Percentiles rank a stretch among this genome's conserved stretches.
phyloP scores from a whole-genome alignment of 2,329 filamentous ascomycete species.

The Penicillium freii region DNA sequence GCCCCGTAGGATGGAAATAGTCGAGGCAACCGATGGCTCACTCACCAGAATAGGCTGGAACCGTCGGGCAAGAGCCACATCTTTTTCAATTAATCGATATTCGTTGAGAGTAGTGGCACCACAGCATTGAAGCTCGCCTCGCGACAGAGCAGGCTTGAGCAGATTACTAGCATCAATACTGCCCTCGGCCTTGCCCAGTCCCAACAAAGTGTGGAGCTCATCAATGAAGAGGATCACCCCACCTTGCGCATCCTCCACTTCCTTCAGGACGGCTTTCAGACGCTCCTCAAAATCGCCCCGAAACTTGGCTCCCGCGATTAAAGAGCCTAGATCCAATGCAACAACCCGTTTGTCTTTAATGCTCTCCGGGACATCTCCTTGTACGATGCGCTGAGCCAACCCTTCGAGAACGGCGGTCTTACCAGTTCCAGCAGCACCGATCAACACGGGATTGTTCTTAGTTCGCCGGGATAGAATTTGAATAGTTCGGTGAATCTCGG shows the following conservation, averaged over 20 bases:
- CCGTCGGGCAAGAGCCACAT: constrained; percentile 83
- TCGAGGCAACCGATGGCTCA: constrained; percentile 86
- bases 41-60: constrained; percentile 95
- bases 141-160: constrained; percentile 86
- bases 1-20: constrained; percentile 89
- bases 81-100: constrained; percentile 92
- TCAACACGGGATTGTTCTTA: constrained; percentile 95
- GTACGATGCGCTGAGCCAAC: constrained; percentile 82
- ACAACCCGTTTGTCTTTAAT: constrained; percentile 93
- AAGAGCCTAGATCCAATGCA: constrained; percentile 79
- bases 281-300: constrained; percentile 95
- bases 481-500: constrained; percentile 90
- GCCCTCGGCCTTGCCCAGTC: constrained; percentile 90
- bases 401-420: constrained; percentile 95
- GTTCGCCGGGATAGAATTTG: constrained; percentile 89
- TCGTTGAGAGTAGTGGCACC: constrained; percentile 92
- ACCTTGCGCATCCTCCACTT: constrained; percentile 85
- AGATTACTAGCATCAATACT: constrained; percentile 96
- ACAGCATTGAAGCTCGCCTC: constrained; percentile 91
- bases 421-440: constrained; percentile 84
- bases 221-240: constrained; percentile 93
- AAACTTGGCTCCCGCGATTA: constrained; percentile 95
- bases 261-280: constrained; percentile 83
- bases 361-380: constrained; percentile 90
- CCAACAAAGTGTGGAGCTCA: constrained; percentile 86